Conservation (phyloP, 345 rosid species). For the Lepidium sativum region DNA sequence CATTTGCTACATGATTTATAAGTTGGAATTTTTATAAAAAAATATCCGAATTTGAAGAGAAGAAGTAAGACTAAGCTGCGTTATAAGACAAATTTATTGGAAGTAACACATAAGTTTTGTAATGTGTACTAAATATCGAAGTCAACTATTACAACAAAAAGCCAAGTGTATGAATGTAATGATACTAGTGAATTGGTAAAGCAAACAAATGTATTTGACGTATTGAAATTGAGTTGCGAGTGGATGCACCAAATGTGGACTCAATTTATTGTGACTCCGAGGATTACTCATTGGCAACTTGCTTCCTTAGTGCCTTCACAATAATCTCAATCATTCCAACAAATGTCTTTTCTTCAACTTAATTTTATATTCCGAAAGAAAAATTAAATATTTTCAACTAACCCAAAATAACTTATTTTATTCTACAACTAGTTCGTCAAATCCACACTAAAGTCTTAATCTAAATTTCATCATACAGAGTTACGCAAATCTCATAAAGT, state of each 20-base stretch:
- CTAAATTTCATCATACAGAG: no score
- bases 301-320: background rate
- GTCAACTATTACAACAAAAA: background rate
- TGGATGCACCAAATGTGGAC: conserved; percentile 13
- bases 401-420: background rate
- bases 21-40: background rate
- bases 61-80: background rate
- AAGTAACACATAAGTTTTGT: background rate
- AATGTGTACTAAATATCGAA: background rate
- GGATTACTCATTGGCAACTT: background rate
- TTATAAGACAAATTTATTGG: background rate
- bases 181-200: background rate
- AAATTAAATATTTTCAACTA: background rate
- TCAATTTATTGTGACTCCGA: conserved; percentile 7
- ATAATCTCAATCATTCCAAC: background rate
- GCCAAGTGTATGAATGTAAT: background rate
- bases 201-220: conserved; percentile 11
- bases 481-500: no score
- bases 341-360: background rate
- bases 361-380: background rate
- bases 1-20: conserved; percentile 1
- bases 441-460: no score
- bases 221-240: background rate
- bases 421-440: no score
- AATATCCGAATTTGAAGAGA: background rate